Base-by-base conservation (phyloP, 2,329 filamentous ascomycete genomes). In the Ceratocystis lukuohia region DNA sequence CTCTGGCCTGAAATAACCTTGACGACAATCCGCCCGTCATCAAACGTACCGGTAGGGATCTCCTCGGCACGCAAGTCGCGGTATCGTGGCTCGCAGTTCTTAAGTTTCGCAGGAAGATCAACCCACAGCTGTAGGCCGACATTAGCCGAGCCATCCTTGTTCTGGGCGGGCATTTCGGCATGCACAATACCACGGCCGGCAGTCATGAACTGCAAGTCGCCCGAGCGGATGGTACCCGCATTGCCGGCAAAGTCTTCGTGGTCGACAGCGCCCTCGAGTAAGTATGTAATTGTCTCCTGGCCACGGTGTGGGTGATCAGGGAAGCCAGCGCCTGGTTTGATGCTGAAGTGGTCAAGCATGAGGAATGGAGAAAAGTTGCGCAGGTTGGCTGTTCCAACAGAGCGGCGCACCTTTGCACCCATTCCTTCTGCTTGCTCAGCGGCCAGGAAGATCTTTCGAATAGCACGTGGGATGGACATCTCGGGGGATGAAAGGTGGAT, bases 161-260 rank as follows among this genome's bases (percentile, higher is more conserved):
- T 90, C 73, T 89, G 84, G 65, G 84, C 82, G 8, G 93, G 93
- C 91, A 97, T 96, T 77, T 97, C 93, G 46, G 92, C 90, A 76
- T 97, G 94, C 75, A 96, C 88, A 72, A 97, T 95, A 53, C 93
- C 93, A 22, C 82, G 80, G 3, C 93, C 93, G 0, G 93, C 93
- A 0, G 93, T 96, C 94, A 97, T 97, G 80, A 97, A 97, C 74
- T 97, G 93, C 61, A 97, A 78, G 74, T 96, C 93, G n/a, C 93
- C 93, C 0, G 88, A 77, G 68, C 87, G 82, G 71, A 97, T 90
- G 2, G 88, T 94, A 67, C 93, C 94, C 62, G 82, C 82, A 77
- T 94, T 87, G 12, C 91, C 91, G 1, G 89, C 87, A 71, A 96
- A 96, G 75, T 96, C 91, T 77, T 96, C 91, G 73, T 96, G 91